Conservation (phyloP, 208 protist species). For the Lotmaria passim region DNA sequence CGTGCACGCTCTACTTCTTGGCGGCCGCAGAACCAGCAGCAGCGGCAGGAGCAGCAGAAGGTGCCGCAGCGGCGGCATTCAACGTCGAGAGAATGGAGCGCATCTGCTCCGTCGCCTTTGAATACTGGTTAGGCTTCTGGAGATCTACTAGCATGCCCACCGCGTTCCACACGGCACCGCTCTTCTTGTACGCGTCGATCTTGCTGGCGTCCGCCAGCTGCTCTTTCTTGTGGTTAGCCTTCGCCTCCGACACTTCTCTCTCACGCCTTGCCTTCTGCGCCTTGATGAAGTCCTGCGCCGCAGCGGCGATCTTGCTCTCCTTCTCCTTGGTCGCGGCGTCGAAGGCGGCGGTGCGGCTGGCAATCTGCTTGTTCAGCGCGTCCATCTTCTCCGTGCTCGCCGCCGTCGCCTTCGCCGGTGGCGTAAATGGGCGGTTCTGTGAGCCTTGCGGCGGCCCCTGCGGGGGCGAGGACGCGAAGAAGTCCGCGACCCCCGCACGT, state of each 20-base stretch:
- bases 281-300: slow-evolving; percentile 77
- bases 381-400: slow-evolving; percentile 35
- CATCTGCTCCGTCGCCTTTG: slow-evolving; percentile 87
- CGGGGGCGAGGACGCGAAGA: slow-evolving; percentile 28
- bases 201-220: slow-evolving; percentile 58
- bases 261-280: slow-evolving; percentile 61
- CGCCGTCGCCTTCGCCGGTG: slow-evolving; percentile 20
- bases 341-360: slow-evolving; percentile 55
- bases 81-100: slow-evolving; percentile 63
- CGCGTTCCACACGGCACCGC: slow-evolving; percentile 67
- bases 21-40: background rate
- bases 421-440: slow-evolving; percentile 20
- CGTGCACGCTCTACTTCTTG: slow-evolving; percentile 10
- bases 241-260: slow-evolving; percentile 52
- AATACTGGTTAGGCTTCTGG: slow-evolving; percentile 78
- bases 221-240: slow-evolving; percentile 56
- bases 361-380: slow-evolving; percentile 68
- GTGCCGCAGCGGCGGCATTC: slow-evolving; percentile 22
- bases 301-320: slow-evolving; percentile 52
- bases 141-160: slow-evolving; percentile 80
- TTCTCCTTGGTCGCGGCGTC: slow-evolving; percentile 72
- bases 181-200: slow-evolving; percentile 62
- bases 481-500: background rate
- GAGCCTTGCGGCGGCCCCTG: background rate
- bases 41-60: slow-evolving; percentile 10